Base-by-base conservation (phyloP, 768 basidiomycete species). In the Mycena venus region DNA sequence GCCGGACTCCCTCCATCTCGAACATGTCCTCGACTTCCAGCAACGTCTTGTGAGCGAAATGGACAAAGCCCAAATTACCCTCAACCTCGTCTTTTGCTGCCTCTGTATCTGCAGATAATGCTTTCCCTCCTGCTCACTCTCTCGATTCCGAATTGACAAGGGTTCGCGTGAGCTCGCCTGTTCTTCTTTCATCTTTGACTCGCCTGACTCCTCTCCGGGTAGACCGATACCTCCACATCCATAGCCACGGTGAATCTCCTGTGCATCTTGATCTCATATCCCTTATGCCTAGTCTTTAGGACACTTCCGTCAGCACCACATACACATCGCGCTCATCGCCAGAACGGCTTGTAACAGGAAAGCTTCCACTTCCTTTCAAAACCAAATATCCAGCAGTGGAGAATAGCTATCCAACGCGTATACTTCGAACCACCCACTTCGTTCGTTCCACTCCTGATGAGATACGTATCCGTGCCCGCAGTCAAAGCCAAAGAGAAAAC, bases 21-120 rank as follows among this genome's bases (percentile, higher is more conserved):
- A 82, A 55, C 79, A 75, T n/a, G 80, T 84, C 62, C 73, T 77
- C 36, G 70, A 78, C 56, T 82, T 82, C 56, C 80, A 81, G 23
- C 78, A 77, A 67, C 78, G 77, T 49, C 78, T 82, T 25, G 80
- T 72, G 25, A 74, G 42, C 69, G 68, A 65, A 51, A 74, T 74
- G 70, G 67, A 71, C 44, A 11, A 66, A 34, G 34, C 65, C 59
- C 56, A 68, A 29, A 58, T n/a, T 63, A 23, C 70, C 75, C 32
- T 59, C 65, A 11, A 4, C 70, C 36, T 31, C 66, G n/a, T 31
- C 62, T 42, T 71, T 75, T 25, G 38, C 55, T 59, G 59, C 58
- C 36, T 70, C 70, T 49, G 62, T 31, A 44, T 63, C 71, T 34
- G 44, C 75, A 51, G 69, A 62, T 47, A 74, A 55, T 51, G 71